A percentile compares a stretch with the other conserved stretches of the same genome.
These are phyloP conservation scores for Fonsecaea pugnacius DNA, from an alignment of 2,329 filamentous ascomycete species.

Conservation along the genomic window DNA sequence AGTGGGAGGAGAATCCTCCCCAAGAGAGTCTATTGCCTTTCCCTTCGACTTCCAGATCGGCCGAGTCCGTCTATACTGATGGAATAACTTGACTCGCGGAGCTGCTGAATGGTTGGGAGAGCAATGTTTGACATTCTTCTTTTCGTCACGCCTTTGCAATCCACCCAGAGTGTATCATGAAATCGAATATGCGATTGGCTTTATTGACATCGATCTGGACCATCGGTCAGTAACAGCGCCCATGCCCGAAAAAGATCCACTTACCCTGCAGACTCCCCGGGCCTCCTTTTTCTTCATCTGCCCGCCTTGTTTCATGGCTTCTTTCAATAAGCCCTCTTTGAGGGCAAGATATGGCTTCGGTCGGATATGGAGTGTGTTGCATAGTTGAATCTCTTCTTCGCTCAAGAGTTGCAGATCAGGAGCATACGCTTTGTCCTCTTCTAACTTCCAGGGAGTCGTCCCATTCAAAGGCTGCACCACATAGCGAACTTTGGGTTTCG, in stretches of 20 bases:
- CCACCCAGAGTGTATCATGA: slow-evolving; percentile 92
- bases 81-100: background rate
- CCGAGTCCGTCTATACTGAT: background rate
- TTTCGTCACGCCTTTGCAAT: slow-evolving; percentile 72
- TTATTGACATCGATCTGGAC: slow-evolving; percentile 77
- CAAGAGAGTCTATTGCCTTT: background rate
- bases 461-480: slow-evolving; percentile 55
- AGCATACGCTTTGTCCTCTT: slow-evolving; percentile 70
- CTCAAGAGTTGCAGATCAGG: slow-evolving; percentile 82
- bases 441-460: slow-evolving; percentile 63
- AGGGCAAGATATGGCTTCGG: slow-evolving; percentile 95
- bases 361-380: slow-evolving; percentile 79
- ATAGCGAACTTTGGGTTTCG: slow-evolving; percentile 55
- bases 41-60: background rate
- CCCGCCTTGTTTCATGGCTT: slow-evolving; percentile 86
- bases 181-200: slow-evolving; percentile 85
- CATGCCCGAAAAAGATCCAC: slow-evolving; percentile 13
- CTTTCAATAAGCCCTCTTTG: slow-evolving; percentile 89
- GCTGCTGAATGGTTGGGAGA: background rate
- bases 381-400: slow-evolving; percentile 82
- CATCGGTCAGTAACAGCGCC: slow-evolving; percentile 20
- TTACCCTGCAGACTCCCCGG: slow-evolving; percentile 74
- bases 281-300: slow-evolving; percentile 92
- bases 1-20: background rate
- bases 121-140: background rate